These are phyloP conservation scores for Phytophthora litchii DNA, from an alignment of 352 stramenopile species.

Conservation along the genomic window DNA sequence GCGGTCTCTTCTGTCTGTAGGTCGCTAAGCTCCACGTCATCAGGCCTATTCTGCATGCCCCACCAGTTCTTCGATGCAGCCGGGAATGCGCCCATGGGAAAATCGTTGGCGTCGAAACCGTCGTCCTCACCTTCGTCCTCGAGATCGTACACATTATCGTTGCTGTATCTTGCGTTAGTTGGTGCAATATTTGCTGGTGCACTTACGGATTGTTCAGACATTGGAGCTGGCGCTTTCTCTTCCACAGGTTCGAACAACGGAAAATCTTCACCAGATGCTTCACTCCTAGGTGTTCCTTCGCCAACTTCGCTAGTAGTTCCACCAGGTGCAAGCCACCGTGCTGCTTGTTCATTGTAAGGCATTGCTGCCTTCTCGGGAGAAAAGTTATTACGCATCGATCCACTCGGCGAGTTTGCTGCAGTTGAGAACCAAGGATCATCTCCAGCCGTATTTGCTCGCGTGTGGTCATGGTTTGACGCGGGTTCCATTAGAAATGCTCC, in stretches of 20 bases:
- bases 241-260: constrained; percentile 55
- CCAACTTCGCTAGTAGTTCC: constrained; percentile 12
- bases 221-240: constrained; percentile 34
- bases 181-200: constrained; percentile 7
- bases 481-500: constrained; percentile 68
- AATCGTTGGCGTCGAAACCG: constrained; percentile 51
- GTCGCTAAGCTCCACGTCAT: constrained; percentile 77
- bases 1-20: constrained; percentile 77
- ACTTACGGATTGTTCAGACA: background rate
- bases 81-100: constrained; percentile 56
- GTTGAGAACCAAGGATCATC: constrained; percentile 73
- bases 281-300: constrained; percentile 15
- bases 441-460: background rate
- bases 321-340: constrained; percentile 59
- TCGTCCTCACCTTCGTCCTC: constrained; percentile 44
- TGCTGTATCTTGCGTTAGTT: constrained; percentile 7
- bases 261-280: constrained; percentile 24
- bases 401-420: constrained; percentile 20
- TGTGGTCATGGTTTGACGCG: constrained; percentile 17
- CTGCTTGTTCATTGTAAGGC: constrained; percentile 60
- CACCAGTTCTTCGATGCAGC: constrained; percentile 80
- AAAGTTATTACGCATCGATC: constrained; percentile 36
- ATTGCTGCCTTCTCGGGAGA: constrained; percentile 52
- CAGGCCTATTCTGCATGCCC: constrained; percentile 48
- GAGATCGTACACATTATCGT: constrained; percentile 10